phyloP scores from a whole-genome alignment of 2,329 filamentous ascomycete species.

The Ophiosphaerella narmari region DNA sequence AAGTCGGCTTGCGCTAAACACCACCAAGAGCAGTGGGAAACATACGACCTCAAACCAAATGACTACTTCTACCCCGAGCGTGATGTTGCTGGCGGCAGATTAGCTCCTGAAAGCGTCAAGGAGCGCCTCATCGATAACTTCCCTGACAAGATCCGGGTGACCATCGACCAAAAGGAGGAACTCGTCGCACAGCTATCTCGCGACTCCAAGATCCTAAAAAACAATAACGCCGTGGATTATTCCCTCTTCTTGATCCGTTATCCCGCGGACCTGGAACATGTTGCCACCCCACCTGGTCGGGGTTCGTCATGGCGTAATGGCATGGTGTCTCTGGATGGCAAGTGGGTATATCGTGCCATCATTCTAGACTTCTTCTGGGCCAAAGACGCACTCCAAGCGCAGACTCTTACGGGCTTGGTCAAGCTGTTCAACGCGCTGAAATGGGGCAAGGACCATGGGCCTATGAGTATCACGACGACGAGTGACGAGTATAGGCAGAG shows the following conservation, averaged over 20 bases:
- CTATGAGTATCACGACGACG: constrained; percentile 75
- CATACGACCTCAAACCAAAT: constrained; percentile 74
- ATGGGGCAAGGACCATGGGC: constrained; percentile 63
- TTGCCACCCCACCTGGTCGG: constrained; percentile 40
- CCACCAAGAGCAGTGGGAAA: constrained; percentile 63
- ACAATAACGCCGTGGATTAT: constrained; percentile 73
- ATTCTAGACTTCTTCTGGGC: constrained; percentile 81
- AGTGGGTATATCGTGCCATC: constrained; percentile 69
- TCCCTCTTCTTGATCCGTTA: constrained; percentile 72
- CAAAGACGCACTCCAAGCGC: constrained; percentile 70
- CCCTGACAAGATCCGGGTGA: constrained; percentile 66
- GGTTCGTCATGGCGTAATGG: constrained; percentile 64
- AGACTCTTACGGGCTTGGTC: constrained; percentile 68
- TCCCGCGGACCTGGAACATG: constrained; percentile 46
- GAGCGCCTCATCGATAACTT: constrained; percentile 70
- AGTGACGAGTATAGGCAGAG: constrained; percentile 68
- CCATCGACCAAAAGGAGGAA: constrained; percentile 58
- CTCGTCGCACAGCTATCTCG: constrained; percentile 61
- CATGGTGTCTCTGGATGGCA: constrained; percentile 63
- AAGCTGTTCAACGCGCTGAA: constrained; percentile 62
- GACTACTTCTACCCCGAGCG: constrained; percentile 78
- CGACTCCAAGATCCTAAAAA: constrained; percentile 67
- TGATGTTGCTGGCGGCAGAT: constrained; percentile 67
- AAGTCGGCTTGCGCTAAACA: constrained; percentile 51
- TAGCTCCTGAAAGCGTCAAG: constrained; percentile 69